Base-by-base conservation (phyloP, 192 early-diverging fungal genomes). In the Backusella tuberculispora region DNA sequence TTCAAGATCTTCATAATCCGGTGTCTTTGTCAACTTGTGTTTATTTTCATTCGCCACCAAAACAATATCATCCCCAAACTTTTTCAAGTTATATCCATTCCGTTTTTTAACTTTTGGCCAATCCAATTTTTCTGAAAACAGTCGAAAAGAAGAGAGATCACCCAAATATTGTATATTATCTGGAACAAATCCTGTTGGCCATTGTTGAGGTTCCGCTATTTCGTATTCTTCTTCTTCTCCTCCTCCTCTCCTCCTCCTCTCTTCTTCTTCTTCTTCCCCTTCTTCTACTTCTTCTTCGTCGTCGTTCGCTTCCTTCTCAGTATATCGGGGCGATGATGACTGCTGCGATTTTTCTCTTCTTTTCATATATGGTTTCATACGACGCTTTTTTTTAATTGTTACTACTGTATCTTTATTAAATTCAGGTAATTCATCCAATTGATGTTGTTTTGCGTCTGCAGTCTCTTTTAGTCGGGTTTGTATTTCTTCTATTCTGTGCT, bases 111-210 rank as follows among this genome's bases (percentile, higher is more conserved):
- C 15, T 17, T 50, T 19, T 41, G 64, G 13, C 74, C 72, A 47
- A 29, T 70, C 43, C 12, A 74, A 34, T 41, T 78, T 78, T 9
- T 78, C 60, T 24, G 66, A 74, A 40, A 78, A 69, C 42, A 78
- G 60, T 14, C 74, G 67, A 34, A 78, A 29, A 0, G 71, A 60
- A 0, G 77, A 78, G 2, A 78, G 42, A 40, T 78, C 72, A 12
- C 77, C 77, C 9, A 78, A 38, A 44, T 78, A 78, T 41, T 78
- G 72, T 4, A 69, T 66, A 17, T 72, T 24, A 41, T 75, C 74
- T 24, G 43, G 43, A 6, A n/a, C 15, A 13, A 42, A 46, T 9
- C 74, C 74, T 4, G 64, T 13, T 37, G 72, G 53, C 43, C 66
- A 67, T 38, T 74, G 53, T 37, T 64, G 14, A 24, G 72, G 41